A percentile compares a stretch with the other conserved stretches of the same genome.
These are phyloP conservation scores for Tolypocladium guangdongense DNA, from an alignment of 2,329 filamentous ascomycete species.

Conservation along the genomic window DNA sequence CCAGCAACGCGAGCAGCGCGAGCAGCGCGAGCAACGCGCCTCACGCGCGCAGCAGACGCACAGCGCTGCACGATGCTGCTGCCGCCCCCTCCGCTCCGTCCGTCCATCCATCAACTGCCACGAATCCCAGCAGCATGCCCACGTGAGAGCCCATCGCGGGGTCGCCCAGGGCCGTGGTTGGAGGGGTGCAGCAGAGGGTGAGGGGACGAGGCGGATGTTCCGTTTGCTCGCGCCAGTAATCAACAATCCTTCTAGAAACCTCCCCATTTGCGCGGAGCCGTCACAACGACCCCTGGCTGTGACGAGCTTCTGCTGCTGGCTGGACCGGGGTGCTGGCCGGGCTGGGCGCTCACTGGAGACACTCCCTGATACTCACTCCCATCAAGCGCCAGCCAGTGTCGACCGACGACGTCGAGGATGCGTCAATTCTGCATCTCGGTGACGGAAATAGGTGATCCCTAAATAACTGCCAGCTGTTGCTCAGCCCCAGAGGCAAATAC, in stretches of 20 bases:
- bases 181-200: not conserved
- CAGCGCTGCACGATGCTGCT: not conserved
- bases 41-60: not conserved
- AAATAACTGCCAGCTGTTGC: not conserved
- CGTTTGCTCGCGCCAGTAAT: too few relatives aligned
- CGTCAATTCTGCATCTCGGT: not conserved
- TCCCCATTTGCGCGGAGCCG: not conserved
- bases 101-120: conserved; percentile 6
- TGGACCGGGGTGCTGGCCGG: not conserved
- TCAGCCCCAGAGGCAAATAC: not conserved
- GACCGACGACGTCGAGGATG: not conserved
- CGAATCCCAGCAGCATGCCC: conserved; percentile 4
- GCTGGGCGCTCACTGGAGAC: not conserved
- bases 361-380: not conserved
- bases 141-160: conserved; percentile 9
- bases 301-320: not conserved
- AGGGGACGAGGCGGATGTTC: not conserved
- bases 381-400: not conserved
- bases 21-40: not conserved
- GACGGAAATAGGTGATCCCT: not conserved
- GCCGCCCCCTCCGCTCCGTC: not conserved
- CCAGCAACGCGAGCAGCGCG: too few relatives aligned
- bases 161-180: conserved; percentile 4
- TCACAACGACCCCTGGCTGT: not conserved
- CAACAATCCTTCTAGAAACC: not conserved